Percentiles rank a stretch among this genome's conserved stretches.
Evolutionary conservation across 2,329 filamentous ascomycete genomes (phyloP).

Genomic region (Aspergillus thermomutatus): DNA sequence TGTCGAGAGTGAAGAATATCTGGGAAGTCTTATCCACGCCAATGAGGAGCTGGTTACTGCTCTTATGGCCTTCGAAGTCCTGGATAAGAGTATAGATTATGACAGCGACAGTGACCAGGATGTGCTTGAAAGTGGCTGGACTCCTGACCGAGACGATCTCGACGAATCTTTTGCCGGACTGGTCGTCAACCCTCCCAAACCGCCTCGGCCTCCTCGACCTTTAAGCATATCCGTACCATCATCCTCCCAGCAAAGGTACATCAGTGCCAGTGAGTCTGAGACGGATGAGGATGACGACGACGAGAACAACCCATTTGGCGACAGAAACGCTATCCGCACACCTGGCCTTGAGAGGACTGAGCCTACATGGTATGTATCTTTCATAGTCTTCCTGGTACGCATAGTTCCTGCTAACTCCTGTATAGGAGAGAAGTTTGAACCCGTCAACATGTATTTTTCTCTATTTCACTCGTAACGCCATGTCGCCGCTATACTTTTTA

Average conservation of each 20-base stretch:
- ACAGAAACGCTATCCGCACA: conserved; percentile 62
- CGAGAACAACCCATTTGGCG: conserved; percentile 83
- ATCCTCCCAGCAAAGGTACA: conserved; percentile 29
- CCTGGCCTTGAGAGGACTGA: conserved; percentile 29
- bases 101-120: conserved; percentile 66
- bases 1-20: conserved; percentile 85
- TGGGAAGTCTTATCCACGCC: conserved; percentile 84
- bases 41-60: conserved; percentile 95
- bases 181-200: conserved; percentile 34
- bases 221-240: conserved; percentile 48
- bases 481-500: background rate
- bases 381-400: background rate
- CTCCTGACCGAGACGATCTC: conserved; percentile 26
- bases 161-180: conserved; percentile 34
- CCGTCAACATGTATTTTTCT: background rate
- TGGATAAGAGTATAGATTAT: conserved; percentile 64
- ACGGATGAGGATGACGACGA: conserved; percentile 64
- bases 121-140: conserved; percentile 28
- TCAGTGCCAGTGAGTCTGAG: conserved; percentile 55
- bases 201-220: conserved; percentile 56
- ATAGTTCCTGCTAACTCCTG: conserved; percentile 11
- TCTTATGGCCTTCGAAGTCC: conserved; percentile 89
- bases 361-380: conserved; percentile 32
- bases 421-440: conserved; percentile 28
- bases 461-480: background rate